Base-by-base conservation (phyloP, 805 yeast genomes). In the Starmerella tilneyi region DNA sequence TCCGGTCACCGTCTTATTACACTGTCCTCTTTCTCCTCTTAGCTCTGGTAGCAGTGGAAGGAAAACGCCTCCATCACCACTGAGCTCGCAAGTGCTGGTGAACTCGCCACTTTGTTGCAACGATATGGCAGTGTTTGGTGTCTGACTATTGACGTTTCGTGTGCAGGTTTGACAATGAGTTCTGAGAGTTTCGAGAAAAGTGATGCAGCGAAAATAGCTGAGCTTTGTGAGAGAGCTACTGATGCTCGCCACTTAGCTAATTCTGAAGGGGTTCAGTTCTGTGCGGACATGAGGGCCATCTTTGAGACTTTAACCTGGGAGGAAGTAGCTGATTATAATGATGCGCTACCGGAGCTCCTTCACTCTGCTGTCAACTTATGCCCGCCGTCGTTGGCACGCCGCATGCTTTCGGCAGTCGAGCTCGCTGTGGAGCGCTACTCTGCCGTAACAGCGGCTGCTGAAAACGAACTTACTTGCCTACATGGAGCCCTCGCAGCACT, bases 401-500 rank as follows among this genome's bases (percentile, higher is more conserved):
- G 19, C 9, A 28, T 43, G 21, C 17, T 22, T 6, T n/a, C 16
- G 2, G 35, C 33, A 2, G 9, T 30, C 9, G 43, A 37, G 12
- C 3, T 9, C 9, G 28, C 33, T 4, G 41, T 26, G 12, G n/a
- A 9, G 11, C 28, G 41, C 2, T 42, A 32, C 32, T 3, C 33
- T n/a, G n/a, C n/a, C n/a, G n/a, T n/a, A 9, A 9, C 3, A 2
- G 38, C 29, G n/a, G 32, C 27, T 5, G 9, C 27, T 5, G 20
- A 24, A 2, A 17, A 16, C n/a, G 36, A 20, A 13, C 42, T 46
- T 16, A 42, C 49, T 3, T 15, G 15, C 23, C 7, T 42, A 11
- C 49, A 46, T 27, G 36, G 15, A 3, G 41, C 40, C 5, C 19
- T 46, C 11, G 42, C 49, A 9, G 9, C 36, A 17, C 39, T 23